A percentile compares a stretch with the other conserved stretches of the same genome.
Conservation (phyloP, 495 filamentous ascomycete genomes). For the Hypoxylon fragiforme region DNA sequence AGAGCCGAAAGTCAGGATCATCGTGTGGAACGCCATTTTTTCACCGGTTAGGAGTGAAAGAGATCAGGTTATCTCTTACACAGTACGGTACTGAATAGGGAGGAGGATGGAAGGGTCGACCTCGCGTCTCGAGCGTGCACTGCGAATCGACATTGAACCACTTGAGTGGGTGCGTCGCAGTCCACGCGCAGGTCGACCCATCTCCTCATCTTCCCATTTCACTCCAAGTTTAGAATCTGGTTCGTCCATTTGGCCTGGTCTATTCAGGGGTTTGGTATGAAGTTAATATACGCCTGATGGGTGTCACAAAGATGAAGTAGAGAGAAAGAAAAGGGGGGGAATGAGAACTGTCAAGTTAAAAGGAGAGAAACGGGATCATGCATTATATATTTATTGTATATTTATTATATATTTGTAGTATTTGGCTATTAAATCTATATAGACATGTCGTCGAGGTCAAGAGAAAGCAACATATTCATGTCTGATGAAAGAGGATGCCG, state of each 20-base stretch:
- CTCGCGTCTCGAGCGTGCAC: conserved; percentile 37
- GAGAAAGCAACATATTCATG: neutral
- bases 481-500: conserved; percentile 26
- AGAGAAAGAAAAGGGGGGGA: neutral
- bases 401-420: neutral
- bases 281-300: neutral
- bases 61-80: conserved; percentile 40
- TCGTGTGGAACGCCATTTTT: neutral
- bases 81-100: conserved; percentile 58
- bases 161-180: conserved; percentile 38
- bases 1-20: conserved; percentile 4
- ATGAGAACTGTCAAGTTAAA: no score
- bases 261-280: neutral
- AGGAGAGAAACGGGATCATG: no score
- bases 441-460: neutral
- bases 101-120: conserved; percentile 53
- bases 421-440: neutral
- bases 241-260: conserved; percentile 22
- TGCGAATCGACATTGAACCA: conserved; percentile 46
- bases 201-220: conserved; percentile 43
- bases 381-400: no score
- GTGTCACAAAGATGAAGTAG: neutral
- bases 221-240: conserved; percentile 32
- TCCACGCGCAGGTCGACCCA: conserved; percentile 6
- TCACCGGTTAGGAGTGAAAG: no score